These are phyloP conservation scores for Escovopsis sp. DNA, from an alignment of 2,329 filamentous ascomycete genomes.

Conservation along the genomic window DNA sequence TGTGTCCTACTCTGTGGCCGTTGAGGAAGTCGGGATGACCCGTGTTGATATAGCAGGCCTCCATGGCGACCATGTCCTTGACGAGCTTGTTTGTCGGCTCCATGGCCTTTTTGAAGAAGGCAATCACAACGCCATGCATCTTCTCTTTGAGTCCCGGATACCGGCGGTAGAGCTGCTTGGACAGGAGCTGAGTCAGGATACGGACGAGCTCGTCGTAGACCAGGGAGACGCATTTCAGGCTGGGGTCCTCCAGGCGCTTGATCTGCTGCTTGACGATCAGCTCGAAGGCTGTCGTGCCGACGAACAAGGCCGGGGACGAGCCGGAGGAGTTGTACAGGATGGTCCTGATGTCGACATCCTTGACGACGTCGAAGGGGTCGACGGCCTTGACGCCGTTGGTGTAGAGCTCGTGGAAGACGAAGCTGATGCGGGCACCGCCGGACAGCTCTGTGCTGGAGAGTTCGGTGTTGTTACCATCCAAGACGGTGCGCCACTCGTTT, in stretches of 20 bases:
- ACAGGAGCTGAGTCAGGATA: constrained; percentile 78
- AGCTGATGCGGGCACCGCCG: constrained; percentile 94
- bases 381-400: constrained; percentile 95
- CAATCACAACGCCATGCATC: constrained; percentile 81
- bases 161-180: constrained; percentile 78
- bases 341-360: constrained; percentile 93
- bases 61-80: constrained; percentile 84
- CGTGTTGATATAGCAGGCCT: constrained; percentile 95
- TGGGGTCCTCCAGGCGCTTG: constrained; percentile 88
- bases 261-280: constrained; percentile 98
- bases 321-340: constrained; percentile 99
- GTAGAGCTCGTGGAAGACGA: constrained; percentile 98
- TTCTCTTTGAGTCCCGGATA: constrained; percentile 96
- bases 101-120: constrained; percentile 97
- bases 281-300: constrained; percentile 96
- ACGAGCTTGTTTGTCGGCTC: constrained; percentile 97
- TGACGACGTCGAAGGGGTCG: constrained; percentile 93
- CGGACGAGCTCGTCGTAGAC: constrained; percentile 96
- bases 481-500: constrained; percentile 89
- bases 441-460: constrained; percentile 89
- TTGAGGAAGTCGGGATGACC: constrained; percentile 97
- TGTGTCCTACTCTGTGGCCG: constrained; percentile 71
- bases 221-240: constrained; percentile 90
- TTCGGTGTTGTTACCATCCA: constrained; percentile 95
- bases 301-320: constrained; percentile 89